Conservation (phyloP, 495 filamentous ascomycete species). For the Elaphomyces granulatus region DNA sequence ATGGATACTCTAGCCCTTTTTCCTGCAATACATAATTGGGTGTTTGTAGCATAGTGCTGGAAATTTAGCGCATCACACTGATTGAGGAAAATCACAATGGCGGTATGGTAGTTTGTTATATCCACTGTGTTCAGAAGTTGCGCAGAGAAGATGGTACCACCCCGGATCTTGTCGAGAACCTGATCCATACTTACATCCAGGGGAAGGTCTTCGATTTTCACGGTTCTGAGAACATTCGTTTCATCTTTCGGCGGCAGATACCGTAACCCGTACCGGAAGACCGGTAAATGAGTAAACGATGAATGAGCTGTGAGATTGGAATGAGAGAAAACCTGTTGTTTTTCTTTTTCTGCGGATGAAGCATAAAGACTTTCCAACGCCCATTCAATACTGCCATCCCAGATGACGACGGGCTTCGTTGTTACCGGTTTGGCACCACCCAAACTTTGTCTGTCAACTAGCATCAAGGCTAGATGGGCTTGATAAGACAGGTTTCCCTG, state of each 20-base stretch:
- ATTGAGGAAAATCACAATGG: conserved; percentile 18
- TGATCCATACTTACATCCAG: conserved; percentile 8
- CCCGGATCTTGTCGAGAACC: conserved; percentile 14
- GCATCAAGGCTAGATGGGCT: neutral
- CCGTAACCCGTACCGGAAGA: conserved; percentile 23
- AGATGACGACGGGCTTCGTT: conserved; percentile 5
- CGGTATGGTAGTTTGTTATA: conserved; percentile 19
- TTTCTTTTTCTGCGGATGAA: conserved; percentile 12
- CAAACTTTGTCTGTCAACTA: neutral
- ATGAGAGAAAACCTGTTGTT: conserved; percentile 2
- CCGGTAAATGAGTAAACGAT: conserved; percentile 9
- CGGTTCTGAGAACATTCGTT: conserved; percentile 16
- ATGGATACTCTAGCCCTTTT: conserved; percentile 10
- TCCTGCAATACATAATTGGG: conserved; percentile 8
- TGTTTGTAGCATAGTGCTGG: conserved; percentile 4
- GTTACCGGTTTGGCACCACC: neutral
- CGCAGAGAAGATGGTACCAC: conserved; percentile 18
- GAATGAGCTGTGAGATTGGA: conserved; percentile 4
- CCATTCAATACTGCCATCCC: conserved; percentile 19
- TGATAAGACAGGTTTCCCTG: neutral
- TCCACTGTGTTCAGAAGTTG: conserved; percentile 14
- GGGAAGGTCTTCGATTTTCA: conserved; percentile 20
- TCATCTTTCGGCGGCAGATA: conserved; percentile 14
- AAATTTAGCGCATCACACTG: conserved; percentile 15
- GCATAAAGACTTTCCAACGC: conserved; percentile 16